Evolutionary conservation across 2,329 filamentous ascomycete genomes (phyloP).

Genomic region (Fusarium proliferatum): DNA sequence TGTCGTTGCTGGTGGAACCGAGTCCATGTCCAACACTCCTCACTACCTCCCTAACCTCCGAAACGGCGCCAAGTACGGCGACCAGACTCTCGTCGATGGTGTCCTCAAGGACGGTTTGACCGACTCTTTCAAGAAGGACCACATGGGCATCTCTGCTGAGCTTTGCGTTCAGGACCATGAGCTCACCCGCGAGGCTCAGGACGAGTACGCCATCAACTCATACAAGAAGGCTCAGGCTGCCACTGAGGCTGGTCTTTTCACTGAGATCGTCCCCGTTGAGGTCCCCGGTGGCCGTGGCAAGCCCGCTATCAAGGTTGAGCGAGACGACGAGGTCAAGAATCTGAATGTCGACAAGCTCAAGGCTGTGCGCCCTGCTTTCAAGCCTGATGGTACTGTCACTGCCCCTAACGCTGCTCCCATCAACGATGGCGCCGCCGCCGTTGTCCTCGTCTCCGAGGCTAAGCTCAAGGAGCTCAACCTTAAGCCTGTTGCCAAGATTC

Average conservation of each 20-base stretch:
- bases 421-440: conserved; percentile 91
- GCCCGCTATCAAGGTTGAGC: conserved; percentile 80
- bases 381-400: conserved; percentile 88
- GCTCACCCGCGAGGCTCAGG: conserved; percentile 86
- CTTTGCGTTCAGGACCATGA: conserved; percentile 88
- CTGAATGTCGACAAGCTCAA: conserved; percentile 86
- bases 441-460: conserved; percentile 93
- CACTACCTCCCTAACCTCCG: conserved; percentile 94
- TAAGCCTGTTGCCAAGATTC: conserved; percentile 94
- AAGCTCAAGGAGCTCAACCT: conserved; percentile 92
- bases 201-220: conserved; percentile 93
- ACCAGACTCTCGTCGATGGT: conserved; percentile 89
- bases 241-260: conserved; percentile 83
- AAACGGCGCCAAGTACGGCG: conserved; percentile 91
- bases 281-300: conserved; percentile 91
- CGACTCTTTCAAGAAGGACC: conserved; percentile 94
- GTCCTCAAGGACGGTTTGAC: conserved; percentile 94
- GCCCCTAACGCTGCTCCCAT: conserved; percentile 96
- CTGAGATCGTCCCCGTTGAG: conserved; percentile 90
- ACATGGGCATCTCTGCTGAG: conserved; percentile 95
- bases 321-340: conserved; percentile 97
- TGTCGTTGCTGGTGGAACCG: conserved; percentile 92
- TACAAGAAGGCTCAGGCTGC: conserved; percentile 95
- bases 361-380: conserved; percentile 85
- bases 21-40: conserved; percentile 98